These are phyloP conservation scores for Entomortierella chlamydospora DNA, from an alignment of 192 early-diverging fungal genomes.

Conservation along the genomic window DNA sequence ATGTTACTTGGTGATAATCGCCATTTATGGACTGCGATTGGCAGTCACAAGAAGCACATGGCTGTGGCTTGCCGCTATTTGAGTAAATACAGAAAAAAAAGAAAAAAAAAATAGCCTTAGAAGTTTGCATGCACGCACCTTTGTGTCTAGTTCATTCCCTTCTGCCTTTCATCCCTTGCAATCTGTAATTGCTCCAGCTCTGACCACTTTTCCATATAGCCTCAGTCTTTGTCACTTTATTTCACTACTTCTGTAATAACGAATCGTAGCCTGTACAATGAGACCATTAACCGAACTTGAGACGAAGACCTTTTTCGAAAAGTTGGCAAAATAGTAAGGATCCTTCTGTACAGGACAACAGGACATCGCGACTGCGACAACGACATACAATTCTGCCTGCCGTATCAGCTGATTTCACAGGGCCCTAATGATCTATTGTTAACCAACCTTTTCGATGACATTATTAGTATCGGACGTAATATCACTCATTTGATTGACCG, in stretches of 20 bases:
- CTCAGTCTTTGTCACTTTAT: too few relatives aligned
- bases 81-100: background rate
- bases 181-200: too few relatives aligned
- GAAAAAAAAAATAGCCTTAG: background rate
- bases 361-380: too few relatives aligned
- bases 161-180: background rate
- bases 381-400: too few relatives aligned
- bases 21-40: background rate
- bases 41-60: background rate
- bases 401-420: too few relatives aligned
- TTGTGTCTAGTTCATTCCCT: background rate
- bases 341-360: too few relatives aligned
- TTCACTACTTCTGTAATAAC: too few relatives aligned
- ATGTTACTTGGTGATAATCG: too few relatives aligned
- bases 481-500: conserved; percentile 95
- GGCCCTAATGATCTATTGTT: too few relatives aligned
- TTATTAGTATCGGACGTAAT: conserved; percentile 91
- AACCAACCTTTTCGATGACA: conserved; percentile 5
- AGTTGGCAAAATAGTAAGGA: conserved; percentile 94
- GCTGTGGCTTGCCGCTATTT: background rate
- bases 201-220: too few relatives aligned
- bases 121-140: background rate
- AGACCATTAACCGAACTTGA: conserved; percentile 97
- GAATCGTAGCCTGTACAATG: conserved; percentile 64
- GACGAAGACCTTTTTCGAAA: conserved; percentile 97